These are phyloP conservation scores for Nidula microcarpa DNA, from an alignment of 768 basidiomycete species.

Conservation along the genomic window DNA sequence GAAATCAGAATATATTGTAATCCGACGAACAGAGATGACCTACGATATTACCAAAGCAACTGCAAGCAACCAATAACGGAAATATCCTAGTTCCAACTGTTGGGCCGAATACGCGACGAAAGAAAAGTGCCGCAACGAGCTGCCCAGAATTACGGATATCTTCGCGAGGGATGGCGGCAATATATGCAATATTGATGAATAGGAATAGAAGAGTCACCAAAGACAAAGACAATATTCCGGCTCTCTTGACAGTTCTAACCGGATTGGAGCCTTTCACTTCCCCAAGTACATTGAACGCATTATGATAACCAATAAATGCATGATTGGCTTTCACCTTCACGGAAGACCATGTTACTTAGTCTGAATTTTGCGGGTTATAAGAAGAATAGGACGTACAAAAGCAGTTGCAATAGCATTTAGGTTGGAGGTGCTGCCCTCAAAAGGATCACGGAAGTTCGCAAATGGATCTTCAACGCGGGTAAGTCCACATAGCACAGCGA, in stretches of 20 bases:
- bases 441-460: conserved; percentile 52
- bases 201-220: conserved; percentile 40
- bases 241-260: conserved; percentile 40
- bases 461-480: conserved; percentile 53
- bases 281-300: conserved; percentile 42
- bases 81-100: conserved; percentile 20
- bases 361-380: neutral
- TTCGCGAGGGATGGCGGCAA: conserved; percentile 29
- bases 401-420: conserved; percentile 39
- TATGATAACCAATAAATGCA: conserved; percentile 26
- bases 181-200: conserved; percentile 39
- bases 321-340: conserved; percentile 29
- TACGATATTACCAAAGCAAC: conserved; percentile 35
- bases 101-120: conserved; percentile 24
- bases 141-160: conserved; percentile 29
- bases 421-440: conserved; percentile 44
- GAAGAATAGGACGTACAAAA: conserved; percentile 14
- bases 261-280: conserved; percentile 37
- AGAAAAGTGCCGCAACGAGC: conserved; percentile 30
- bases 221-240: conserved; percentile 36
- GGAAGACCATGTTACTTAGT: neutral
- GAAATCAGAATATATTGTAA: neutral
- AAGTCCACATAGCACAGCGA: conserved; percentile 54
- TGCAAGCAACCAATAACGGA: conserved; percentile 25
- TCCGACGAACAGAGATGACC: conserved; percentile 2